Conservation (phyloP, 257 asterid genomes). For the Haberlea rhodopensis region DNA sequence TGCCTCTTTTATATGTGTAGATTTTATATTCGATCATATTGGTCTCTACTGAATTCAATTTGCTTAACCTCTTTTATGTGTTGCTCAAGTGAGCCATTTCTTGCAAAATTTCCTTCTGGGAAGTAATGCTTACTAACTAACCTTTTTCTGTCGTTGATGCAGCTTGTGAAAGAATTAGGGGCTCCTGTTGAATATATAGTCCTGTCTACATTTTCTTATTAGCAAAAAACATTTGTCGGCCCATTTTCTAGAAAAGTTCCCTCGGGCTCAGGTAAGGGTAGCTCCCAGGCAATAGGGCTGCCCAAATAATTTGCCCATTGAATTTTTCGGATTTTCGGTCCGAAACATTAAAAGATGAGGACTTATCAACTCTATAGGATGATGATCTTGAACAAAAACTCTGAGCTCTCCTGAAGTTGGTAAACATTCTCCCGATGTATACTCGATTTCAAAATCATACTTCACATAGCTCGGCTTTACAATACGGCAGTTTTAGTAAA, state of each 20-base stretch:
- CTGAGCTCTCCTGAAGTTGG: conserved; percentile 97
- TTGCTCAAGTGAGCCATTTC: not conserved
- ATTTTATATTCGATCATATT: not conserved
- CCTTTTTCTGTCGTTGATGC: conserved; percentile 22
- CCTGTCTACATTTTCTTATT: conserved; percentile 91
- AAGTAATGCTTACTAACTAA: conserved; percentile 13
- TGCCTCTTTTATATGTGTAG: conserved; percentile 11
- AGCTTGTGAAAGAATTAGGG: conserved; percentile 88
- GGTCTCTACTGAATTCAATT: not conserved
- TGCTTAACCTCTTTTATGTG: not conserved
- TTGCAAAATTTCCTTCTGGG: not conserved
- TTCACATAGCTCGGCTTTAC: conserved; percentile 1
- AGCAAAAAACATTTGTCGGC: conserved; percentile 95
- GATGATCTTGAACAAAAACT: conserved; percentile 84
- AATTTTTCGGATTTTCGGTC: conserved; percentile 89
- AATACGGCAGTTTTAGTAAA: not conserved
- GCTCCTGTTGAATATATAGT: conserved; percentile 81
- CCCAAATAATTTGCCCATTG: conserved; percentile 87
- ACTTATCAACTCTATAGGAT: conserved; percentile 67
- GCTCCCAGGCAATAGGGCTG: conserved; percentile 99
- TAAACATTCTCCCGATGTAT: conserved; percentile 29
- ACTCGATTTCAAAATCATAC: conserved; percentile 4
- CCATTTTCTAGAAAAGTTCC: conserved; percentile 96
- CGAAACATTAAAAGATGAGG: conserved; percentile 58
- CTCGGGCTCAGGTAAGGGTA: conserved; percentile 88